These are phyloP conservation scores for Aspergillus incahuasiensis DNA, from an alignment of 495 filamentous ascomycete species.

Conservation along the genomic window DNA sequence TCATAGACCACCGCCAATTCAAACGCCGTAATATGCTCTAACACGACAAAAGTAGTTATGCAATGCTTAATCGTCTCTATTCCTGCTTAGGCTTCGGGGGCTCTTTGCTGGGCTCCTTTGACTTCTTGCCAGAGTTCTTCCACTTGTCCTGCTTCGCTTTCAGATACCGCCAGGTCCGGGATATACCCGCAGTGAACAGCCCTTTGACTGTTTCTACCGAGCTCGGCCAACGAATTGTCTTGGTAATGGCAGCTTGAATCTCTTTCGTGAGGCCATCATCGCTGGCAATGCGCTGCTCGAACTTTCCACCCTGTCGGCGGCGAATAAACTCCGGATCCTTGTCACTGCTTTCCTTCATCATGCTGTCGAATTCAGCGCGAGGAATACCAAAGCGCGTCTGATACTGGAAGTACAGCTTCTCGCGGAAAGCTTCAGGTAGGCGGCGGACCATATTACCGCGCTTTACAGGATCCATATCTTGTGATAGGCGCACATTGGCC, in stretches of 20 bases:
- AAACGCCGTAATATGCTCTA: conserved; percentile 6
- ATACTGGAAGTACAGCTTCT: conserved; percentile 89
- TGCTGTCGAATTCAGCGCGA: conserved; percentile 72
- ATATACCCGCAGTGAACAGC: conserved; percentile 66
- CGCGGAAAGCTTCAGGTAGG: conserved; percentile 79
- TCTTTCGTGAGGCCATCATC: conserved; percentile 60
- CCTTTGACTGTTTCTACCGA: conserved; percentile 81
- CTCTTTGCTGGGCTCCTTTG: conserved; percentile 14
- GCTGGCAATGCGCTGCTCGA: conserved; percentile 79
- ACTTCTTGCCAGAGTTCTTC: conserved; percentile 29
- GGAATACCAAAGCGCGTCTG: conserved; percentile 87
- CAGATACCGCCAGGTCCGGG: conserved; percentile 67
- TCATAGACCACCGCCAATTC: neutral
- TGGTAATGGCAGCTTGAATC: conserved; percentile 69
- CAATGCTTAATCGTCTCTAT: conserved; percentile 10
- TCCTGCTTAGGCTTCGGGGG: conserved; percentile 19
- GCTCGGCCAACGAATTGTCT: conserved; percentile 87
- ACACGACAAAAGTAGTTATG: neutral
- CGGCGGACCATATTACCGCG: conserved; percentile 95
- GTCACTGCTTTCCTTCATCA: conserved; percentile 66
- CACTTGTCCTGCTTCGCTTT: conserved; percentile 77
- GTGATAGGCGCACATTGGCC: conserved; percentile 57
- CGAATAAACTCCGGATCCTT: conserved; percentile 65
- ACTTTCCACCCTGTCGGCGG: conserved; percentile 70
- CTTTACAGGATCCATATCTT: conserved; percentile 88